Percentiles rank a stretch among this genome's conserved stretches.
These are phyloP conservation scores for Populus deltoides DNA, from an alignment of 345 rosid genomes.

Conservation along the genomic window DNA sequence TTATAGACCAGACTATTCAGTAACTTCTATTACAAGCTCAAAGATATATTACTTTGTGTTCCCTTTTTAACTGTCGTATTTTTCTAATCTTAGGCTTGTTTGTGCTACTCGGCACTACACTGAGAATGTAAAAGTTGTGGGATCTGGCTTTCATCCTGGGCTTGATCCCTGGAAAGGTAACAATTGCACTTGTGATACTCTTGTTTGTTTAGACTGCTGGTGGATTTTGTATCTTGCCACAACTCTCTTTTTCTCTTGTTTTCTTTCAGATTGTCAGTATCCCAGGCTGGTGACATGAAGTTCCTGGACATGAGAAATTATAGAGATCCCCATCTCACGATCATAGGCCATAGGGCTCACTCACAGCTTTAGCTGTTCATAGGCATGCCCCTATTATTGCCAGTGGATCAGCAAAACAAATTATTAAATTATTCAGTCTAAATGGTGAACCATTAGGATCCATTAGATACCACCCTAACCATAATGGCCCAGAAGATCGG, in stretches of 20 bases:
- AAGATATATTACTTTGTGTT: not conserved
- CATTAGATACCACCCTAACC: slow-evolving; percentile 67
- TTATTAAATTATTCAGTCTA: slow-evolving; percentile 74
- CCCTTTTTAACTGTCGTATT: not conserved
- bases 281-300: slow-evolving; percentile 93
- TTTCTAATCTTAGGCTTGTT: slow-evolving; percentile 59
- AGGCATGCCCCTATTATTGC: slow-evolving; percentile 90
- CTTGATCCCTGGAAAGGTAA: slow-evolving; percentile 88
- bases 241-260: not conserved
- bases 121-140: slow-evolving; percentile 69
- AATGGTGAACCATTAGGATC: slow-evolving; percentile 68
- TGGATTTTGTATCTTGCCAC: not conserved
- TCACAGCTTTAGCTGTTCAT: slow-evolving; percentile 93
- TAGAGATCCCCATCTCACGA: slow-evolving; percentile 63
- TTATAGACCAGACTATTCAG: not conserved
- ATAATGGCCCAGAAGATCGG: slow-evolving; percentile 98
- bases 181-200: not conserved
- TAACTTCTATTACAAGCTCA: not conserved
- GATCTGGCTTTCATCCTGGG: slow-evolving; percentile 95
- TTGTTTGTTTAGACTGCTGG: not conserved
- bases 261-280: slow-evolving; percentile 71
- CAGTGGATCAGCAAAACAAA: slow-evolving; percentile 88
- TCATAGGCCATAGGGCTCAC: slow-evolving; percentile 85
- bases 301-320: slow-evolving; percentile 75
- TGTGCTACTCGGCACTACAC: slow-evolving; percentile 63